These are phyloP conservation scores for Corynespora cassiicola DNA, from an alignment of 2,329 filamentous ascomycete genomes.

Conservation along the genomic window DNA sequence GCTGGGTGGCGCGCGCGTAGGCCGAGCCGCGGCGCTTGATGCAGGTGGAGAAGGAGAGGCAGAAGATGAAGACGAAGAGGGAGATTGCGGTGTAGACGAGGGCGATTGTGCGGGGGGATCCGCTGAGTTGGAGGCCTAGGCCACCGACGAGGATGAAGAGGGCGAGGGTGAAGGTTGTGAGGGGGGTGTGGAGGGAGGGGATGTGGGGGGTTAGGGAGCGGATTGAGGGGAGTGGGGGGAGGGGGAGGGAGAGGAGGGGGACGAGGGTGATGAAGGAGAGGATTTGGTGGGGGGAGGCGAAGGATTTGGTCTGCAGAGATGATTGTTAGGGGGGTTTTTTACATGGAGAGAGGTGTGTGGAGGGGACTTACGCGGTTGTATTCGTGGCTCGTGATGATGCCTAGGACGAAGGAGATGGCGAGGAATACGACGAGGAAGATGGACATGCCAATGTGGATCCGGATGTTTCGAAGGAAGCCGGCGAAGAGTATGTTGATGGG, in stretches of 20 bases:
- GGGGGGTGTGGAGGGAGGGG: conserved; percentile 43
- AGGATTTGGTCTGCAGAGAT: conserved; percentile 46
- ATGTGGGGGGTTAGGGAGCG: conserved; percentile 47
- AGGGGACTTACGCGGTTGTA: conserved; percentile 47
- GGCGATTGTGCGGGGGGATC: conserved; percentile 27
- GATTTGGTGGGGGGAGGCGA: conserved; percentile 55
- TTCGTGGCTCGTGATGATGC: conserved; percentile 48
- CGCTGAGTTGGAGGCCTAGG: conserved; percentile 37
- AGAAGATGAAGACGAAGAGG: conserved; percentile 29
- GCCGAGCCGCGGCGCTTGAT: conserved; percentile 34
- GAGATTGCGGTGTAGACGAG: conserved; percentile 35
- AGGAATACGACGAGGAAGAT: conserved; percentile 45
- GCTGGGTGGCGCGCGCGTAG: conserved; percentile 22
- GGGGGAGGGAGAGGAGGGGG: conserved; percentile 36
- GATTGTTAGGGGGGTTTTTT: conserved; percentile 18
- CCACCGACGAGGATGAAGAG: conserved; percentile 40
- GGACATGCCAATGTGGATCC: conserved; percentile 51
- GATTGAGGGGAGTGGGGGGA: conserved; percentile 37
- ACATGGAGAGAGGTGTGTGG: background rate
- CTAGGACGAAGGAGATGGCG: conserved; percentile 47
- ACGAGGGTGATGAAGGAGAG: conserved; percentile 57
- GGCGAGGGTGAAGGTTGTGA: conserved; percentile 50
- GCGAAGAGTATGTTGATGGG: conserved; percentile 43
- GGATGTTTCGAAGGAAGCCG: conserved; percentile 47
- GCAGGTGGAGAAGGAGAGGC: conserved; percentile 26